Base-by-base conservation (phyloP, 2,329 filamentous ascomycete genomes). In the Epichloe uncinata region DNA sequence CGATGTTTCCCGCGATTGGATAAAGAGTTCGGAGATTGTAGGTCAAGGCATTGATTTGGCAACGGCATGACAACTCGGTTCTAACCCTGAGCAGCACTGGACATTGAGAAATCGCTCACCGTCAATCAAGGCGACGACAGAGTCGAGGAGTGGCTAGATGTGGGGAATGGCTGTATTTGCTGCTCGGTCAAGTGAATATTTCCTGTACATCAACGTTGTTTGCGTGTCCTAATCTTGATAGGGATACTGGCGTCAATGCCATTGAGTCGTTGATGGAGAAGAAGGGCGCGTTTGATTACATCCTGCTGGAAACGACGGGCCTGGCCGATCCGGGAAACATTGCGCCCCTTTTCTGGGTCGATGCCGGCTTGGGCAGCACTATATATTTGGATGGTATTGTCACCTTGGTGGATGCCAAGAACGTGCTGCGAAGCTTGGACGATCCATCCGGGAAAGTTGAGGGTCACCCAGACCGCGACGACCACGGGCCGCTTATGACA, bases 321-420 rank as follows among this genome's bases (percentile, higher is more conserved):
- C 76, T 98, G 5, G 93, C 93, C 4, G 91, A 98, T 61, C 93
- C 93, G 0, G 93, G 93, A 1, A 97, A 97, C 60, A 81, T 98
- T 47, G 93, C 93, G 0, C 93, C 93, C 0, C 71, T 97, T 13
- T 98, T 98, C 70, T 98, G 93, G 93, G 84, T 98, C 26, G 93
- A 98, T 59, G 91, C 97, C 56, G 93, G 90, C 0, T 77, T 98
- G 3, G 91, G 89, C 7, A 95, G 90, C 66, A 90, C 85, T 37
- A 96, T 98, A 59, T 98, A 95, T 65, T 79, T 98, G 0, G 93
- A 98, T 62, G 93, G 93, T 2, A 95, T 98, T 50, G 90, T 97
- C 44, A 97, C 93, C 0, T 73, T 98, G 1, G 87, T 98, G 18
- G 93, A 98, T 64, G 91, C 90, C 34, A 94, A 93, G 69, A 96